These are phyloP conservation scores for Thraustochytrium sp. DNA, from an alignment of 352 stramenopile species.

Conservation along the genomic window DNA sequence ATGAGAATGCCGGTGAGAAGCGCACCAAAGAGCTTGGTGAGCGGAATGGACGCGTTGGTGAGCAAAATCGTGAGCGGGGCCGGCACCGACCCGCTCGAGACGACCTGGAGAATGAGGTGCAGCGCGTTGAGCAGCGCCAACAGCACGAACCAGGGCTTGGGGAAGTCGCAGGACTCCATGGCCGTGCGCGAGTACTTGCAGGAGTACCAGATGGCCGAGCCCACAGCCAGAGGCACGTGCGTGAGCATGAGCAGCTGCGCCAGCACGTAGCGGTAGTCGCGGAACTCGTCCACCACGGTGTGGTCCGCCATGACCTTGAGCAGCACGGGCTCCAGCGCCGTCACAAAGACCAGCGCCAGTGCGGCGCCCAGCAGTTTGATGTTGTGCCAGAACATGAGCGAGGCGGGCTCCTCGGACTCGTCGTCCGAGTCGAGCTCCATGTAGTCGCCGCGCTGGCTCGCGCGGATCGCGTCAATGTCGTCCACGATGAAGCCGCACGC, in stretches of 20 bases:
- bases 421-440: neutral
- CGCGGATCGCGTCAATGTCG: neutral
- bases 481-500: constrained; percentile 17
- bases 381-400: constrained; percentile 11
- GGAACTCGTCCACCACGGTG: constrained; percentile 1
- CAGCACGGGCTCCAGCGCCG: constrained; percentile 14
- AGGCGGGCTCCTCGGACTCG: neutral
- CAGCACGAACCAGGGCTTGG: constrained; percentile 39
- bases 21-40: constrained; percentile 8
- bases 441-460: constrained; percentile 15
- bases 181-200: constrained; percentile 11
- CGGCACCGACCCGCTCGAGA: neutral
- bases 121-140: constrained; percentile 23
- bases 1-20: neutral
- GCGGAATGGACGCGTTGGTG: neutral
- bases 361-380: neutral
- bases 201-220: constrained; percentile 28
- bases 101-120: constrained; percentile 12
- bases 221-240: constrained; percentile 34
- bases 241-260: constrained; percentile 11
- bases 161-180: constrained; percentile 35
- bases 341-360: neutral
- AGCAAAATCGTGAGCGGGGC: constrained; percentile 11
- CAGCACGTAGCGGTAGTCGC: constrained; percentile 34
- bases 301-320: constrained; percentile 41